Evolutionary conservation across 495 filamentous ascomycete species (phyloP), one percentile per base, ranked within the genome.

Genomic region (Hyphodiscus hymeniophilus): DNA sequence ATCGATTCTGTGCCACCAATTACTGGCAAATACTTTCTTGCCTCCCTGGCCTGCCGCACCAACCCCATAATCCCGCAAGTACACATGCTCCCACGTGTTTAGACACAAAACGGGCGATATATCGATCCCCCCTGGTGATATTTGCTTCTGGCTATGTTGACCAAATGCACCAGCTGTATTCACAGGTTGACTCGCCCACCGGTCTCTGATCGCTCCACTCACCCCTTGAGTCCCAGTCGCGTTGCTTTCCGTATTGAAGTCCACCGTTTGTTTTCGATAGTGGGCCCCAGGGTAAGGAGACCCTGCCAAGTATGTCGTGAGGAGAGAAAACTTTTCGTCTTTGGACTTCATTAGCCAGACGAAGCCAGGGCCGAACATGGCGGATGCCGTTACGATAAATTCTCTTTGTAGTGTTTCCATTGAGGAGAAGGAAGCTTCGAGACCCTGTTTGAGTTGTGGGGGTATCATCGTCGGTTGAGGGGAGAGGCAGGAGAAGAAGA

Each of bases 361-460:
- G 70, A 90, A 97, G 45, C 84, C 92, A 1, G 89, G 89, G 38
- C 94, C 94, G 70, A 98, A 98, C 89, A 97, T 95, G 65, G 79
- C 74, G 52, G 76, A 69, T 46, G 94, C 92, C 5, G 88, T 94
- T 47, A 78, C 72, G 52, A 94, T 66, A 66, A 97, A 81, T 55
- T 90, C 82, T 51, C 70, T 65, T 60, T 81, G 81, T 18, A 98
- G 76, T 15, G 87, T 87, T 52, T 89, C 82, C 56, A 90, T 67
- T 55, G 83, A 87, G 58, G 83, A 80, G 68, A 95, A 97, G 42
- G 79, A 76, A 56, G 66, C 59, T 54, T 66, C 64, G 55, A 95
- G 74, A 48, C 68, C 58, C 43, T 55, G 49, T 44, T 60, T 42
- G 58, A 79, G 70, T 50, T 50, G 65, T 7, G 64, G 57, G 49